Conservation (phyloP, 2,329 filamentous ascomycete genomes). For the Iodosphaeria phyllophila region DNA sequence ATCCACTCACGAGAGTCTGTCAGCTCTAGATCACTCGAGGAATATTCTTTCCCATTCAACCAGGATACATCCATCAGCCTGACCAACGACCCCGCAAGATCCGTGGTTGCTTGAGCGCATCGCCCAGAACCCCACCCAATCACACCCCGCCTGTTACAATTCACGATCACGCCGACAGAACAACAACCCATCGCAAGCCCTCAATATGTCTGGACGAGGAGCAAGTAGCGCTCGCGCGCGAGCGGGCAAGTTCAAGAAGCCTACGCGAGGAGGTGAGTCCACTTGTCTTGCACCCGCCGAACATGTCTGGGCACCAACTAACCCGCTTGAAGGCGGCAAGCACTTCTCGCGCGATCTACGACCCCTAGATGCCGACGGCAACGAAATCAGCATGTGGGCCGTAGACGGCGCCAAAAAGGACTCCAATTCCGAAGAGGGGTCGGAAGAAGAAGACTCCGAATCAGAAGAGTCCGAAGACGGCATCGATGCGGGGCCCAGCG, state of each 20-base stretch:
- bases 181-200: no score
- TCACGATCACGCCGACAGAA: no score
- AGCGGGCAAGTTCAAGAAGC: slow-evolving; percentile 89
- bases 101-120: no score
- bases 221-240: slow-evolving; percentile 48
- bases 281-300: slow-evolving; percentile 1
- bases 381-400: slow-evolving; percentile 76
- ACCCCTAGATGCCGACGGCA: slow-evolving; percentile 76
- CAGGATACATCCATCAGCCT: no score
- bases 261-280: slow-evolving; percentile 68
- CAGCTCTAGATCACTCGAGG: no score
- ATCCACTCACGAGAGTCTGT: no score
- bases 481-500: slow-evolving; percentile 25
- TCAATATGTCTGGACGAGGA: slow-evolving; percentile 22
- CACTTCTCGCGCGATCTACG: slow-evolving; percentile 85
- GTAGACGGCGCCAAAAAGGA: slow-evolving; percentile 30
- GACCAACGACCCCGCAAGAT: no score
- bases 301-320: background rate
- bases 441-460: slow-evolving; percentile 32
- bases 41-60: no score
- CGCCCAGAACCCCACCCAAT: no score
- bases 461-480: slow-evolving; percentile 30
- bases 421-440: slow-evolving; percentile 28
- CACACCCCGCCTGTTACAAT: no score
- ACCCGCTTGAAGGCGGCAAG: slow-evolving; percentile 53